Percentiles rank a stretch among this genome's conserved stretches.
These are phyloP conservation scores for Cryptococcus floricola DNA, from an alignment of 1,284 basidiomycete genomes.

Conservation along the genomic window DNA sequence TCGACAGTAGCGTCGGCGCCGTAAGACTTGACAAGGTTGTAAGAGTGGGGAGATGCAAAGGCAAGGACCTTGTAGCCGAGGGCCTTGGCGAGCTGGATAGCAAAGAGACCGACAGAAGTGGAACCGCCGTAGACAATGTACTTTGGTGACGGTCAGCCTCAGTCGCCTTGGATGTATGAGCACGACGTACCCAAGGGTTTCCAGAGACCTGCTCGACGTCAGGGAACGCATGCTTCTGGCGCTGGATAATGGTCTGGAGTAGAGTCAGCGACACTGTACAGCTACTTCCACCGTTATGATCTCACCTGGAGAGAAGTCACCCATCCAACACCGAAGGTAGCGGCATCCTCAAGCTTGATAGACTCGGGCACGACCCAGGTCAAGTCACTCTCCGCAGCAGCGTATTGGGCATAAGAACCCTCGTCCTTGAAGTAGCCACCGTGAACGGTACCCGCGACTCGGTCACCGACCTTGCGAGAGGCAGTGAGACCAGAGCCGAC, in stretches of 20 bases:
- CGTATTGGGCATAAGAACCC: conserved; percentile 50
- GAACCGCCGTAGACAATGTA: conserved; percentile 53
- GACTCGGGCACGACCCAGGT: conserved; percentile 27
- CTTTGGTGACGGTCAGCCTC: conserved; percentile 2
- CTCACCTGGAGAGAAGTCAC: conserved; percentile 45
- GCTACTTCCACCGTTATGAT: not conserved
- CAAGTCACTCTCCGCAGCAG: conserved; percentile 34
- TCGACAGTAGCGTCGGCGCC: conserved; percentile 50
- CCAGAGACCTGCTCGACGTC: conserved; percentile 18
- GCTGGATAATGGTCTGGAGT: conserved; percentile 40
- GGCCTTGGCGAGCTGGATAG: conserved; percentile 51
- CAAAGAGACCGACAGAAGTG: conserved; percentile 52
- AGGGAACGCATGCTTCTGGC: conserved; percentile 33
- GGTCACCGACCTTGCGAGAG: conserved; percentile 49
- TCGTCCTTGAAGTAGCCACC: conserved; percentile 46
- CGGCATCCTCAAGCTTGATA: conserved; percentile 48
- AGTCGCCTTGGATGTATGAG: not conserved
- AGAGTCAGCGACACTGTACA: no score
- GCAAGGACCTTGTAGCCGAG: conserved; percentile 52
- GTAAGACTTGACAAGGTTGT: conserved; percentile 48
- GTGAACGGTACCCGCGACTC: conserved; percentile 52
- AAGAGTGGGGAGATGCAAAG: conserved; percentile 49
- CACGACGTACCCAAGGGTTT: conserved; percentile 22
- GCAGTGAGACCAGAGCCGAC: conserved; percentile 43
- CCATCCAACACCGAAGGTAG: conserved; percentile 48